Conservation (phyloP, 192 early-diverging fungal species). For the Gaertneriomyces sp. region DNA sequence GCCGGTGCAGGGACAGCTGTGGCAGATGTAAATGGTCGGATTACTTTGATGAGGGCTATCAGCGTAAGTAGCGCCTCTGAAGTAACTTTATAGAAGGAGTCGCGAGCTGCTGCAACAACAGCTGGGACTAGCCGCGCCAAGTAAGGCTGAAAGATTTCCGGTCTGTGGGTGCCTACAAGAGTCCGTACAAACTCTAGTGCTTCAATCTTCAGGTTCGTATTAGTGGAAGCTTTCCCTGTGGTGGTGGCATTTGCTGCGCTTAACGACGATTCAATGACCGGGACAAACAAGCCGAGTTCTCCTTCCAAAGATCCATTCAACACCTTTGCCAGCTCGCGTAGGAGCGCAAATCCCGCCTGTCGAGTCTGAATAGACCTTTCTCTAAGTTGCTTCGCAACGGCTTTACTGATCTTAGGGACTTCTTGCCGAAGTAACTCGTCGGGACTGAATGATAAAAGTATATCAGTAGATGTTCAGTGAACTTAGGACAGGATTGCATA, state of each 20-base stretch:
- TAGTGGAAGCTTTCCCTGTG: constrained; percentile 42
- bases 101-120: constrained; percentile 60
- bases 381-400: constrained; percentile 64
- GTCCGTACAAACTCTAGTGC: constrained; percentile 69
- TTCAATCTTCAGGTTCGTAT: constrained; percentile 82
- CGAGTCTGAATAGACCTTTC: constrained; percentile 71
- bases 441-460: constrained; percentile 14
- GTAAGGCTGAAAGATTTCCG: constrained; percentile 56
- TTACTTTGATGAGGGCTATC: constrained; percentile 68
- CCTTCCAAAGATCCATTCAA: constrained; percentile 70
- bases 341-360: constrained; percentile 68
- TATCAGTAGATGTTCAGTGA: not conserved
- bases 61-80: constrained; percentile 70
- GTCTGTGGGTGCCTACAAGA: constrained; percentile 59
- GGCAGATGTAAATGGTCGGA: constrained; percentile 59
- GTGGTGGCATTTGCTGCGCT: constrained; percentile 46
- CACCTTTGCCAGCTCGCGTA: constrained; percentile 66
- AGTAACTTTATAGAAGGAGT: constrained; percentile 84
- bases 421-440: constrained; percentile 50
- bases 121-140: constrained; percentile 59
- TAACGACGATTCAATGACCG: constrained; percentile 67
- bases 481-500: too few species aligned
- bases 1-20: constrained; percentile 21
- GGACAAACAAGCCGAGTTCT: constrained; percentile 61
- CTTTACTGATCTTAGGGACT: constrained; percentile 64